Evolutionary conservation across 2,329 filamentous ascomycete genomes (phyloP), one percentile per base, ranked within the genome.

Genomic region (Arachnomyces sp.): DNA sequence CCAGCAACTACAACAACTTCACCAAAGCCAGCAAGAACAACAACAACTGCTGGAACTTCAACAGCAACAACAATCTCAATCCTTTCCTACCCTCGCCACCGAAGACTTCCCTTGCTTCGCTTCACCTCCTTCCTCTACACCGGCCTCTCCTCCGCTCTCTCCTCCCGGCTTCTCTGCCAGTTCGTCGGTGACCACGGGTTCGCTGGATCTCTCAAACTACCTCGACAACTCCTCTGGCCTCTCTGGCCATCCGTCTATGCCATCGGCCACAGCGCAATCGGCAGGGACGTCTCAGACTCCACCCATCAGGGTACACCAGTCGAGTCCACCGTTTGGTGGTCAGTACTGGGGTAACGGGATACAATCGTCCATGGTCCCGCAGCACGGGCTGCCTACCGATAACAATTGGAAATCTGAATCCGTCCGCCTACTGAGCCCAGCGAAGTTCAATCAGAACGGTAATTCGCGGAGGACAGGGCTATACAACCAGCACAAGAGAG

Each of bases 221-320:
- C 43, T 49, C 44, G 52, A 53, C 39, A 56, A 57, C 48, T 64
- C 60, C 48, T 57, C 60, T 31, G 54, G 51, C 16, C 57, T 59
- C 17, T 65, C 61, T 14, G 63, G 61, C 47, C 60, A 63, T 45
- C 55, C 61, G 28, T 54, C 59, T 8, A 58, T 61, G 33, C 56
- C 45, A 48, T 55, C 28, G 54, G 60, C 39, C 52, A 9, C 21
- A 9, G 9, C 21, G 21, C 21, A 25, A 9, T 25, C 53, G 34
- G 52, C 59, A 14, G 49, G 48, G 16, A 60, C 62, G 35, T 59
- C 62, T 28, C 51, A 48, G 12, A 46, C 43, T 18, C 52, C 55
- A 14, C 34, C 30, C 38, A 39, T 40, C 51, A 55, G 40, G 59
- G 53, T 49, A 31, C 59, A 15, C 40, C 53, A 25, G 54, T 60